Base-by-base conservation (phyloP, 2,329 filamentous ascomycete genomes). In the Arthrinium puccinioides region DNA sequence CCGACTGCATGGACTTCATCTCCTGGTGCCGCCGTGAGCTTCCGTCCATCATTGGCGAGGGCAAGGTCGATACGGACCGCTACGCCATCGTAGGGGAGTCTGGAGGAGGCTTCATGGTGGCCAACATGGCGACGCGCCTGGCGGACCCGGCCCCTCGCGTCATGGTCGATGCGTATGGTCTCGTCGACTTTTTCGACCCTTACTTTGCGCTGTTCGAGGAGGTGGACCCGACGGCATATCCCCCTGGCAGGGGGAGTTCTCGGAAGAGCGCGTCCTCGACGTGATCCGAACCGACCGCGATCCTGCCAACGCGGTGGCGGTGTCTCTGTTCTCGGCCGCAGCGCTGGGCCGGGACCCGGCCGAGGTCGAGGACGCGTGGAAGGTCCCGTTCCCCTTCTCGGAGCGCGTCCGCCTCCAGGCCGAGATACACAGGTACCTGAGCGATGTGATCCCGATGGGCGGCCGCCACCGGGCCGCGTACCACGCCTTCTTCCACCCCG, bases 81-180 rank as follows among this genome's bases (percentile, higher is more conserved):
- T 33, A 33, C 31, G 31, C 24, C 20, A 33, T 33, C 8, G 24
- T 21, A n/a, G 31, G 31, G 14, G 31, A 33, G 31, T 33, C 31
- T 20, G 31, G 20, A 6, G 31, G 31, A 5, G 31, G 31, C 2
- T 33, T 7, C 31, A 33, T 33, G 31, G 31, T 33, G n/a, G 24
- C 31, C 20, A 33, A 24, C 20, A 24, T 33, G 31, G 31, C 31
- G 9, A 33, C 31, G 14, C 31, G 31, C 9, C 31, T 33, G 9
- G 20, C 31, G 2, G 31, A 23, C 9, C 31, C 31, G 9, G 31
- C 31, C 10, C 31, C 31, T 1, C 31, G 31, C 20, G 31, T 15
- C 20, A 21, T 33, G 20, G 31, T 33, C 9, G 31, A 33, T 21
- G 31, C 24, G 6, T 33, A 33, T 6, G 31, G 31, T 10, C 20